Base-by-base conservation (phyloP, 1,139 yeast species). In the Sugiyamaella novakii region DNA sequence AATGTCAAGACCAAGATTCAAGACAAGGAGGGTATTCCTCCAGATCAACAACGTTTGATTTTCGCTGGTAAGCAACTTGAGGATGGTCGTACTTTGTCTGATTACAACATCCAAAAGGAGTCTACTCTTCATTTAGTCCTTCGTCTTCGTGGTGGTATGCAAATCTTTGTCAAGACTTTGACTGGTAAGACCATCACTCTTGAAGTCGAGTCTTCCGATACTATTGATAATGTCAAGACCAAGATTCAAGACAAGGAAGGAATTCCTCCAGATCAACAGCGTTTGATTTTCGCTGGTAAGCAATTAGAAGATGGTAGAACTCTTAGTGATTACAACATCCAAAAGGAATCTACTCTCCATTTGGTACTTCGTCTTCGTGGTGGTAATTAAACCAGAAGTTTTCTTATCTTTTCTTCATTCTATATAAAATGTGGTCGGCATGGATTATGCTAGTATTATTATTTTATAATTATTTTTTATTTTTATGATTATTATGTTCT, bases 181-280 rank as follows among this genome's bases (percentile, higher is more conserved):
- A 84, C 92, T 63, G 92, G 92, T 72, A 84, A 84, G 81, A 84
- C 91, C 71, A 84, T 84, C 71, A 84, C 92, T 67, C 79, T 84
- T 65, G 91, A 84, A 75, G 92, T 84, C 62, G 91, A 84, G 74
- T 83, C 91, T 62, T 83, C 89, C 54, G 92, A 84, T 78, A 84
- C 91, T 66, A 84, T 84, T 68, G 91, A 84, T 78, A 84, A 84
- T 65, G 91, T 84, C 76, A 84, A 84, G 78, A 76, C 87, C 62
- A 84, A 84, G 80, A 84, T 84, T 65, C 92, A 84, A 74, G 92
- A 84, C 76, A 84, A 84, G 79, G 92, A 84, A 73, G 92, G 92
- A 66, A 84, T 84, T 64, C 92, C 91, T 68, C 91, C 91, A 67
- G 92, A 84, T 76, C 91, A 84, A 75, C 92, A 84, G 75, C 80